These are phyloP conservation scores for Mucor sp. DNA, from an alignment of 371 early-diverging fungal species.

Conservation along the genomic window DNA sequence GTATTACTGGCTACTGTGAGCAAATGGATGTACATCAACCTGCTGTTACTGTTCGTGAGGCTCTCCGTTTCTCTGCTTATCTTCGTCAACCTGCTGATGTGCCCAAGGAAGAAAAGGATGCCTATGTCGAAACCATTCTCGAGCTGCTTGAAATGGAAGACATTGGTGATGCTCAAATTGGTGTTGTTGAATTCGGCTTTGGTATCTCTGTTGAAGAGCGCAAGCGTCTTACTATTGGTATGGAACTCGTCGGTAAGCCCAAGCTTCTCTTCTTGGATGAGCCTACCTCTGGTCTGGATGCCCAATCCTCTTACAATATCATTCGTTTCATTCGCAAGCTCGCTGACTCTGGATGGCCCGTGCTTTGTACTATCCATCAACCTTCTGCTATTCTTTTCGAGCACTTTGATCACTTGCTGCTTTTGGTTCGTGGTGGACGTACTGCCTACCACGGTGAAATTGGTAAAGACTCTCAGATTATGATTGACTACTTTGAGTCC, in stretches of 20 bases:
- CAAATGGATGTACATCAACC: slow-evolving; percentile 83
- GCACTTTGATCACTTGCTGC: slow-evolving; percentile 77
- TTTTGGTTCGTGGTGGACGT: slow-evolving; percentile 79
- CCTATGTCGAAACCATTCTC: slow-evolving; percentile 72
- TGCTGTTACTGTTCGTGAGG: slow-evolving; percentile 65
- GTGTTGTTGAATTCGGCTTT: slow-evolving; percentile 56
- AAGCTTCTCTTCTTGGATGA: slow-evolving; percentile 84
- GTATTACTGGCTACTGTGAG: slow-evolving; percentile 82
- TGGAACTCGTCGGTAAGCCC: slow-evolving; percentile 78
- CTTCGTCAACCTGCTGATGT: slow-evolving; percentile 66
- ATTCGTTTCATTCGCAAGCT: slow-evolving; percentile 73
- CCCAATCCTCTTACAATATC: slow-evolving; percentile 72
- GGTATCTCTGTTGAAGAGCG: slow-evolving; percentile 70
- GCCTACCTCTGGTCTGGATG: slow-evolving; percentile 82
- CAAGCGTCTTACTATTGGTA: slow-evolving; percentile 67
- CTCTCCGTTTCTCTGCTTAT: slow-evolving; percentile 72
- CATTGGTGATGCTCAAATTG: slow-evolving; percentile 61
- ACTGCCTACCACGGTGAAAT: slow-evolving; percentile 84
- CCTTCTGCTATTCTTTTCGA: slow-evolving; percentile 81
- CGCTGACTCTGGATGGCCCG: slow-evolving; percentile 66
- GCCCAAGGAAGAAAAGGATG: slow-evolving; percentile 62
- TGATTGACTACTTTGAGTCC: slow-evolving; percentile 66
- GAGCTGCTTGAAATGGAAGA: slow-evolving; percentile 65
- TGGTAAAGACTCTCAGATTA: slow-evolving; percentile 53
- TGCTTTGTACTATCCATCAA: slow-evolving; percentile 86